A percentile compares a stretch with the other conserved stretches of the same genome.
phyloP scores from a whole-genome alignment of 257 asterid species.

The Handroanthus guayacan region DNA sequence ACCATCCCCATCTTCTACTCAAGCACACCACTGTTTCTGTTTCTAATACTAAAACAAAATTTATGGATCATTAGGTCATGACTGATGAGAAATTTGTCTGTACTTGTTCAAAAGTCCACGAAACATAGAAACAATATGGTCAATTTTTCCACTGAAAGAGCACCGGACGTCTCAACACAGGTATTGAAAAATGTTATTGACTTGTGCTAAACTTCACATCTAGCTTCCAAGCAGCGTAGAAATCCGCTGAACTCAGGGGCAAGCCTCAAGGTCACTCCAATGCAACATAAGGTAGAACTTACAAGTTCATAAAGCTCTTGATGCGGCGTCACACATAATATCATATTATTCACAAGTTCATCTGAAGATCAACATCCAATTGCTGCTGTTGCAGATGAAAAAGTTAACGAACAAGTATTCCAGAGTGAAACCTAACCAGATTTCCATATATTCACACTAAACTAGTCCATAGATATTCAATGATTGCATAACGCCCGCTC shows the following conservation, averaged over 20 bases:
- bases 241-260: not conserved
- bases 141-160: not conserved
- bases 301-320: not conserved
- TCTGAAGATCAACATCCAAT: not conserved
- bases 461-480: not conserved
- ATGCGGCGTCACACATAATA: not conserved
- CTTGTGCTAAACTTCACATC: not conserved
- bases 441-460: not conserved
- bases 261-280: no score
- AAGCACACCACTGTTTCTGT: no score
- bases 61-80: no score
- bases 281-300: not conserved
- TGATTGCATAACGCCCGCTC: not conserved
- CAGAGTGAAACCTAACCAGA: not conserved
- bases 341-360: not conserved
- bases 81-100: no score
- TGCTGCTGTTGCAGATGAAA: not conserved
- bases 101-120: not conserved
- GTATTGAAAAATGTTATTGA: not conserved
- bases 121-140: no score
- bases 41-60: no score
- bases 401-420: not conserved
- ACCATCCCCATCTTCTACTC: not conserved
- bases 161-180: not conserved
- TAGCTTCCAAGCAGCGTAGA: conserved; percentile 3